phyloP scores from a whole-genome alignment of 768 basidiomycete species.

The Cyclocybe aegerita region DNA sequence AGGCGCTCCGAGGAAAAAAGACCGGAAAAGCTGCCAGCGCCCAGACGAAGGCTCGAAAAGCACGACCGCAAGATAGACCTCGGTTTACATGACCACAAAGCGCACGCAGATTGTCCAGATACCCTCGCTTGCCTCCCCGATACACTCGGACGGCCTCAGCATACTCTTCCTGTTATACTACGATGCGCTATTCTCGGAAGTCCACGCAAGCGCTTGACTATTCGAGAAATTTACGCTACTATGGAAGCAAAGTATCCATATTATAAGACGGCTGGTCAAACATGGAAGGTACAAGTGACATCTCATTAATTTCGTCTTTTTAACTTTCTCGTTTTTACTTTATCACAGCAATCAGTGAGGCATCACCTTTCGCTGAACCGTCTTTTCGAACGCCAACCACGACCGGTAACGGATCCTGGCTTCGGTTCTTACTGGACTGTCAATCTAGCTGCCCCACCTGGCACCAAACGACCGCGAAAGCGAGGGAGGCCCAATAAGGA shows the following conservation, averaged over 20 bases:
- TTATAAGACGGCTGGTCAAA: slow-evolving; percentile 76
- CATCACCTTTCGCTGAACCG: slow-evolving; percentile 83
- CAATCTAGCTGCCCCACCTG: slow-evolving; percentile 81
- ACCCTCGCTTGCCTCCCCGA: slow-evolving; percentile 77
- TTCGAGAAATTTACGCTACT: slow-evolving; percentile 81
- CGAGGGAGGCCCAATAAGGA: slow-evolving; percentile 64
- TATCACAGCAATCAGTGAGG: slow-evolving; percentile 76
- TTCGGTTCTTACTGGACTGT: slow-evolving; percentile 91
- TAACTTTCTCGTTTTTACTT: slow-evolving; percentile 9
- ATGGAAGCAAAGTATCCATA: slow-evolving; percentile 87
- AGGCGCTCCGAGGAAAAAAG: slow-evolving; percentile 10
- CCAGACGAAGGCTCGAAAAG: slow-evolving; percentile 24
- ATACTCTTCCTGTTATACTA: slow-evolving; percentile 82
- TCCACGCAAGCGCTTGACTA: slow-evolving; percentile 71
- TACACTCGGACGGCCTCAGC: slow-evolving; percentile 76
- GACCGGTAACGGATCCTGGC: slow-evolving; percentile 82
- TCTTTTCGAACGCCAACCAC: slow-evolving; percentile 77
- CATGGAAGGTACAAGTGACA: slow-evolving; percentile 69
- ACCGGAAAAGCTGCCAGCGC: slow-evolving; percentile 19
- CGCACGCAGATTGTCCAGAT: slow-evolving; percentile 79
- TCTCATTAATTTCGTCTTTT: slow-evolving; percentile 6
- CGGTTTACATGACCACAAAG: slow-evolving; percentile 45
- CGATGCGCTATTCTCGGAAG: slow-evolving; percentile 84
- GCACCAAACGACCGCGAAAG: slow-evolving; percentile 83
- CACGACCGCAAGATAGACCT: slow-evolving; percentile 27